Evolutionary conservation across 352 stramenopile genomes (phyloP).

Genomic region (Phytopythium aichiense): DNA sequence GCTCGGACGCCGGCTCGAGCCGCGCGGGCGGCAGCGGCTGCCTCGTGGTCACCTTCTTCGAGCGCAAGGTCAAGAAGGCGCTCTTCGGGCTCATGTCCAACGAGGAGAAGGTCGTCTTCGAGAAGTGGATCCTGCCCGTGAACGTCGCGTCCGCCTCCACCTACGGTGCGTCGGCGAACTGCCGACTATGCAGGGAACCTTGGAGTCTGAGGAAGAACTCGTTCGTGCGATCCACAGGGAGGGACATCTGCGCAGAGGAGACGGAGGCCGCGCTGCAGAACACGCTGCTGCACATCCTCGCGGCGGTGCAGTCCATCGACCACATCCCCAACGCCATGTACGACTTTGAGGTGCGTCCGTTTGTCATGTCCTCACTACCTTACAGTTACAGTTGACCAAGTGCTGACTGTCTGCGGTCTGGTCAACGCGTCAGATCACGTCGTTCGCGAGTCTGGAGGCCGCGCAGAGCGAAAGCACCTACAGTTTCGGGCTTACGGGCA

Average conservation of each 20-base stretch:
- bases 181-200: background rate
- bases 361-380: background rate
- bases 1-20: conserved; percentile 13
- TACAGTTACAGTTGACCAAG: background rate
- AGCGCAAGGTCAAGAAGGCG: conserved; percentile 78
- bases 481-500: conserved; percentile 21
- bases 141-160: conserved; percentile 43
- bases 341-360: conserved; percentile 59
- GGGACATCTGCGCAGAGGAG: conserved; percentile 45
- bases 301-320: conserved; percentile 71
- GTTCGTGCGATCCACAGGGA: conserved; percentile 16
- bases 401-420: background rate
- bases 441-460: conserved; percentile 43
- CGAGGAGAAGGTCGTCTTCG: conserved; percentile 82
- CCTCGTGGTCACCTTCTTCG: conserved; percentile 73
- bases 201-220: background rate
- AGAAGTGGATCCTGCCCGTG: conserved; percentile 79
- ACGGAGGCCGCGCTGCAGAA: conserved; percentile 69
- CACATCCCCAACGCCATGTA: conserved; percentile 83
- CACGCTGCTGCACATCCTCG: conserved; percentile 65
- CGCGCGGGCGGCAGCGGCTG: conserved; percentile 33
- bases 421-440: conserved; percentile 23
- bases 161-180: conserved; percentile 19
- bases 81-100: conserved; percentile 84
- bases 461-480: conserved; percentile 43